A percentile compares a stretch with the other conserved stretches of the same genome.
These are phyloP conservation scores for Moricandia moricandioides DNA, from an alignment of 345 rosid genomes.

Conservation along the genomic window DNA sequence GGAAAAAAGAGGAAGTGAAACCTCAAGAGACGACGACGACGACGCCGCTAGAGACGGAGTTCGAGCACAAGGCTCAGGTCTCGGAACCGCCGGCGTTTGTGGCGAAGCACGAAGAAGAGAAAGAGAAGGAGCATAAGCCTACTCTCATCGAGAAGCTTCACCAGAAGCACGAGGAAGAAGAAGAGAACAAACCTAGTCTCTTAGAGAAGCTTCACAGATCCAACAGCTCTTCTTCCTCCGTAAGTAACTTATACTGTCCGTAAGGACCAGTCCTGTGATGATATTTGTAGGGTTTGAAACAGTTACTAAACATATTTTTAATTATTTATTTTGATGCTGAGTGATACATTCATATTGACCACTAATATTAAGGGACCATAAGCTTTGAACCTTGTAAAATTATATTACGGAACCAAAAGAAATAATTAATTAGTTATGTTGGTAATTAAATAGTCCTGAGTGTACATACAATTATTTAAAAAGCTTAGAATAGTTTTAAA, in stretches of 20 bases:
- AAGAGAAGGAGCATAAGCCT: constrained; percentile 9
- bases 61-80: constrained; percentile 59
- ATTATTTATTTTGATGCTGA: too few species aligned
- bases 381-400: too few species aligned
- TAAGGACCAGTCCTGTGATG: too few species aligned
- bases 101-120: constrained; percentile 19
- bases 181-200: constrained; percentile 32
- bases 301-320: too few species aligned
- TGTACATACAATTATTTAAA: too few species aligned
- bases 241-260: constrained; percentile 44
- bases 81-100: constrained; percentile 37
- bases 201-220: constrained; percentile 67
- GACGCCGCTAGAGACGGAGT: constrained; percentile 41
- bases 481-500: too few species aligned
- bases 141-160: constrained; percentile 59
- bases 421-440: too few species aligned
- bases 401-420: too few species aligned
- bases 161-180: constrained; percentile 11
- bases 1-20: constrained; percentile 58
- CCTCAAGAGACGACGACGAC: constrained; percentile 49
- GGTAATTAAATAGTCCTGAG: too few species aligned
- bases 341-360: too few species aligned
- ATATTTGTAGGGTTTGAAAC: too few species aligned
- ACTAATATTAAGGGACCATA: too few species aligned
- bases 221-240: constrained; percentile 78